phyloP scores from a whole-genome alignment of 768 basidiomycete genomes.

The Lactarius tabidus region DNA sequence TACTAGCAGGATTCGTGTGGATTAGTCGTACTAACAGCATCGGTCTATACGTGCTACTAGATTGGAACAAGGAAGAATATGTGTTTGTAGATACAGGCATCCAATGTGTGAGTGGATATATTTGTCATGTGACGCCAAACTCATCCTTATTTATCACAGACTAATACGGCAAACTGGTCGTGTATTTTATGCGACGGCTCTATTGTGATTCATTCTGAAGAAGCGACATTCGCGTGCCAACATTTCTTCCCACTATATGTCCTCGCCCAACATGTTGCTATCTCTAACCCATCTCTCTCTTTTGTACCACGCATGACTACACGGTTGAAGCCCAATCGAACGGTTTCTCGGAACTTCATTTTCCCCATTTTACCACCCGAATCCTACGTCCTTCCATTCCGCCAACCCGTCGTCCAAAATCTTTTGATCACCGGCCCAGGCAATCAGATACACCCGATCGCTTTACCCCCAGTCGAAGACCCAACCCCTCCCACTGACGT shows the following conservation, averaged over 20 bases:
- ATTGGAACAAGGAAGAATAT: slow-evolving; percentile 63
- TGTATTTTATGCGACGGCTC: slow-evolving; percentile 64
- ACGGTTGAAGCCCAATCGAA: slow-evolving; percentile 25
- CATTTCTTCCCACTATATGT: slow-evolving; percentile 58
- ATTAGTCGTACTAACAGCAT: slow-evolving; percentile 49
- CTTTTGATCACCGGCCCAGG: slow-evolving; percentile 3
- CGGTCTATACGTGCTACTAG: slow-evolving; percentile 59
- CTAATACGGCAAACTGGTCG: slow-evolving; percentile 70
- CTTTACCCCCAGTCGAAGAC: slow-evolving; percentile 3
- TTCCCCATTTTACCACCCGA: slow-evolving; percentile 24
- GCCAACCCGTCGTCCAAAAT: slow-evolving; percentile 16
- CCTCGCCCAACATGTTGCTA: slow-evolving; percentile 32
- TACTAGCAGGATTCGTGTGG: slow-evolving; percentile 71
- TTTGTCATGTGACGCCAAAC: slow-evolving; percentile 1
- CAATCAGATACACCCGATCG: slow-evolving; percentile 4
- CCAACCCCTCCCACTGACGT: slow-evolving; percentile 5
- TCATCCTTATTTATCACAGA: slow-evolving; percentile 35
- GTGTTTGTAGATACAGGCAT: slow-evolving; percentile 73
- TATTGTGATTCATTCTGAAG: slow-evolving; percentile 73
- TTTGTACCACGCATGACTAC: slow-evolving; percentile 29
- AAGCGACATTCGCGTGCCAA: slow-evolving; percentile 59
- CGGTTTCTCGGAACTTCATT: slow-evolving; percentile 28
- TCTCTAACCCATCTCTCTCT: slow-evolving; percentile 16
- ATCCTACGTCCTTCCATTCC: slow-evolving; percentile 21
- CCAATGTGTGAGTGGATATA: slow-evolving; percentile 54